phyloP scores from a whole-genome alignment of 2,329 filamentous ascomycete species.

The Mycosphaerella sp. region DNA sequence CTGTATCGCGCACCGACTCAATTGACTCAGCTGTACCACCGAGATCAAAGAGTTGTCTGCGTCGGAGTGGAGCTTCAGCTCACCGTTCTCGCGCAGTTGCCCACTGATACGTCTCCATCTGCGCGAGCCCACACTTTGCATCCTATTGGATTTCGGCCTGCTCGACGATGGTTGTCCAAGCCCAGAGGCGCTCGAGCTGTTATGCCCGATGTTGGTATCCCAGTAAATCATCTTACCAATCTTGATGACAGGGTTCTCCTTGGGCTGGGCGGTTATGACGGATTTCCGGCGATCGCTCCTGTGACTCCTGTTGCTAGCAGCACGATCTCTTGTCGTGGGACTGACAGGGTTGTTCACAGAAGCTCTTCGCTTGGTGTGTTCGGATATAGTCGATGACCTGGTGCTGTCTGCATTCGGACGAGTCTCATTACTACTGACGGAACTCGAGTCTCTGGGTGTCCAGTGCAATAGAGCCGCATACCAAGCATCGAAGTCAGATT shows the following conservation, averaged over 20 bases:
- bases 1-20: constrained; percentile 86
- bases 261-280: constrained; percentile 46
- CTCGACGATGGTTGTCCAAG: constrained; percentile 20
- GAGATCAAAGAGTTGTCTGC: constrained; percentile 73
- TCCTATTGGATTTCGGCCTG: constrained; percentile 48
- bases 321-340: constrained; percentile 21
- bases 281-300: constrained; percentile 40
- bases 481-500: constrained; percentile 69
- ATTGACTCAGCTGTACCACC: constrained; percentile 77
- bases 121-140: constrained; percentile 52
- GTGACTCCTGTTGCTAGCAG: constrained; percentile 24
- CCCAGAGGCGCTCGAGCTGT: constrained; percentile 32
- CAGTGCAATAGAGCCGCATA: constrained; percentile 73
- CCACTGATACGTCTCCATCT: constrained; percentile 87
- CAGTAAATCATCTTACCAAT: constrained; percentile 66
- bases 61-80: constrained; percentile 84
- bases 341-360: constrained; percentile 21
- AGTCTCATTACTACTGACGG: constrained; percentile 18
- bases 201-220: constrained; percentile 61
- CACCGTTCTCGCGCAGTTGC: constrained; percentile 88
- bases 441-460: constrained; percentile 45
- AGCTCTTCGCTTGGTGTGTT: constrained; percentile 18
- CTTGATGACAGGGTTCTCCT: constrained; percentile 83
- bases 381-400: constrained; percentile 16
- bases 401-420: constrained; percentile 18